These are phyloP conservation scores for Yamagishiella unicocca DNA, from an alignment of 139 green algal species.

Conservation along the genomic window DNA sequence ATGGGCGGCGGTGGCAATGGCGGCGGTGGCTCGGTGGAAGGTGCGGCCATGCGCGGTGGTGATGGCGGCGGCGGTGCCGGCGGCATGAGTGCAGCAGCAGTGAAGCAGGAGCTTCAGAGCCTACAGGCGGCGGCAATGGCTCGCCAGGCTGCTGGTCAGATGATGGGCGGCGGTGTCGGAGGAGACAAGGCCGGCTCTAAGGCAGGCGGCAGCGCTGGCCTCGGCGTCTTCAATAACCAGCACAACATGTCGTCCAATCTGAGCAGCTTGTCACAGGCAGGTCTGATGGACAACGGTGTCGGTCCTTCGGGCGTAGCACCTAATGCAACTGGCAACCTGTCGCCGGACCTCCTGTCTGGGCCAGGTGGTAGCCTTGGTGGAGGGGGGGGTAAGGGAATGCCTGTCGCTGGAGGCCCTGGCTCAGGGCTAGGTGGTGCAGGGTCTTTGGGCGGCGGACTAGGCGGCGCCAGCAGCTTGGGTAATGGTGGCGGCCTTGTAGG, in stretches of 20 bases:
- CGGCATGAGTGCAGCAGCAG: conserved; percentile 23
- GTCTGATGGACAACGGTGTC: conserved; percentile 40
- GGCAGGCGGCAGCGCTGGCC: not conserved
- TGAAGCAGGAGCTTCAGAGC: conserved; percentile 41
- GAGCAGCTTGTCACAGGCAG: not conserved
- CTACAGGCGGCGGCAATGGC: conserved; percentile 20
- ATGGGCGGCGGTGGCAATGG: conserved; percentile 9
- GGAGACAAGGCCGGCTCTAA: conserved; percentile 1
- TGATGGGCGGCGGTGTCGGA: not conserved
- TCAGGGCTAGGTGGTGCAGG: not conserved
- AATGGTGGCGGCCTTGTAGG: not conserved
- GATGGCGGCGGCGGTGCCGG: not conserved
- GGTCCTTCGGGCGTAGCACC: not conserved
- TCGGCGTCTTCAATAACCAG: not conserved
- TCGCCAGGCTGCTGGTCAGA: not conserved
- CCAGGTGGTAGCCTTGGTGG: not conserved
- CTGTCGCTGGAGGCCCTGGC: not conserved
- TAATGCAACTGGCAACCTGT: not conserved
- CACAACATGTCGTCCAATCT: conserved; percentile 14
- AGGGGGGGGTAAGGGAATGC: not conserved
- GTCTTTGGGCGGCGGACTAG: not conserved
- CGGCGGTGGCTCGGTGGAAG: not conserved
- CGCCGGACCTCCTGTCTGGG: conserved; percentile 13
- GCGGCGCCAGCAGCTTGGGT: not conserved
- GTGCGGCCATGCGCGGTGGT: not conserved